These are phyloP conservation scores for Byssoonygena ceratinophila DNA, from an alignment of 2,329 filamentous ascomycete species.

Conservation along the genomic window DNA sequence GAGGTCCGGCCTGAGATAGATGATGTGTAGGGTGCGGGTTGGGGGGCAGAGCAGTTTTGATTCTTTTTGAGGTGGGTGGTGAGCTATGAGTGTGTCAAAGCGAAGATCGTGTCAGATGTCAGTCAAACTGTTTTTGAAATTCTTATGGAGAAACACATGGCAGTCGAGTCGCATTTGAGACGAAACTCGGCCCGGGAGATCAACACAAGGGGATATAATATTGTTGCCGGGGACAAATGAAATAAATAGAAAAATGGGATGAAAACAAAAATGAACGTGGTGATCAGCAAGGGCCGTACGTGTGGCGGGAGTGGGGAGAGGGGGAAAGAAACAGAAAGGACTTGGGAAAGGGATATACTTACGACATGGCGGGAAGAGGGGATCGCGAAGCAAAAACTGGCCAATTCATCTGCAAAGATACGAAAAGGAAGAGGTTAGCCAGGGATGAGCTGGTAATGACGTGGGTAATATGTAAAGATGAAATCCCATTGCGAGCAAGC, in stretches of 20 bases:
- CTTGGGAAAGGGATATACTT: slow-evolving; percentile 12
- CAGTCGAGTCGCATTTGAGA: neutral
- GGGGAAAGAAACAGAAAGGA: slow-evolving; percentile 5
- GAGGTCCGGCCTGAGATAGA: slow-evolving; percentile 30
- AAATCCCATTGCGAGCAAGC: slow-evolving; percentile 7
- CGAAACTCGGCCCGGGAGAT: slow-evolving; percentile 8
- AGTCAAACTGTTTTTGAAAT: slow-evolving; percentile 10
- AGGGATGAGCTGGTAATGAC: slow-evolving; percentile 13
- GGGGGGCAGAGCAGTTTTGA: slow-evolving; percentile 32
- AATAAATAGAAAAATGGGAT: neutral
- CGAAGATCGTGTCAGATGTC: slow-evolving; percentile 13
- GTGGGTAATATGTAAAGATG: slow-evolving; percentile 8
- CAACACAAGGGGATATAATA: slow-evolving; percentile 8
- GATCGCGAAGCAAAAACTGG: slow-evolving; percentile 17
- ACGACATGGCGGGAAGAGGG: slow-evolving; percentile 21
- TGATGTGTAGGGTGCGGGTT: slow-evolving; percentile 30
- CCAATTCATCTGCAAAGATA: slow-evolving; percentile 21
- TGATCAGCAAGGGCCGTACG: slow-evolving; percentile 2
- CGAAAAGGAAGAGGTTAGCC: slow-evolving; percentile 16
- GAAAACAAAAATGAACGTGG: neutral
- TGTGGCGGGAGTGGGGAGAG: slow-evolving; percentile 4
- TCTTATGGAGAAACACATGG: slow-evolving; percentile 7
- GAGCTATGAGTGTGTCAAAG: slow-evolving; percentile 24
- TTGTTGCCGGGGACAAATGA: neutral
- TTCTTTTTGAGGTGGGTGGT: slow-evolving; percentile 33